These are phyloP conservation scores for Aeminium ludgeri DNA, from an alignment of 495 filamentous ascomycete species.

Conservation along the genomic window DNA sequence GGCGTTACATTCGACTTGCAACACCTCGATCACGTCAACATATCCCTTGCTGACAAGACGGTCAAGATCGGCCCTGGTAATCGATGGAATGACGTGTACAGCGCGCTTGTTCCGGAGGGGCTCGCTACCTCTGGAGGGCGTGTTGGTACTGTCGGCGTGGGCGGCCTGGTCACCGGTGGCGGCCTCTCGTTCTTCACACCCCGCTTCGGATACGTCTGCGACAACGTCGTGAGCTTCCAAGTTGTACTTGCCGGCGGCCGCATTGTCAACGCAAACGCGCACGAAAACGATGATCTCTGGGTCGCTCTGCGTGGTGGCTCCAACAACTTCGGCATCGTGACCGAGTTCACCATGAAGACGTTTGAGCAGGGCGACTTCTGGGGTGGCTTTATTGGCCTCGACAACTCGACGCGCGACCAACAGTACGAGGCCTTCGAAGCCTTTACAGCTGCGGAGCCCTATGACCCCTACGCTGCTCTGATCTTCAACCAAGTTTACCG, in stretches of 20 bases:
- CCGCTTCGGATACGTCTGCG: slow-evolving; percentile 6
- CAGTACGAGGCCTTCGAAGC: slow-evolving; percentile 4
- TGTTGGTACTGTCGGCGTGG: slow-evolving; percentile 16
- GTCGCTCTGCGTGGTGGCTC: slow-evolving; percentile 27
- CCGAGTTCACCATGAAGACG: slow-evolving; percentile 13
- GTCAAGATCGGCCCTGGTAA: slow-evolving; percentile 13
- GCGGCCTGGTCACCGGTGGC: slow-evolving; percentile 18
- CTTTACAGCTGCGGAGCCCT: neutral
- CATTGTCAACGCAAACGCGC: slow-evolving; percentile 17
- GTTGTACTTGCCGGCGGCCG: slow-evolving; percentile 18
- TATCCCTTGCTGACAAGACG: slow-evolving; percentile 25
- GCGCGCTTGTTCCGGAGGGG: slow-evolving; percentile 5
- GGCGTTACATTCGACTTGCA: slow-evolving; percentile 37
- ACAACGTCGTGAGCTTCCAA: slow-evolving; percentile 23
- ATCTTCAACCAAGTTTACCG: neutral
- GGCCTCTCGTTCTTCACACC: slow-evolving; percentile 9
- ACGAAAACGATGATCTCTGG: slow-evolving; percentile 22
- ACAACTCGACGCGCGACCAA: neutral
- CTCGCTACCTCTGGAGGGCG: slow-evolving; percentile 16
- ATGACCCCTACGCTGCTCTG: slow-evolving; percentile 2
- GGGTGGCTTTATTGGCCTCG: slow-evolving; percentile 14
- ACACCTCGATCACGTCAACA: slow-evolving; percentile 27
- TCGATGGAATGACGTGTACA: slow-evolving; percentile 16
- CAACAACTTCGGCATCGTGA: slow-evolving; percentile 30
- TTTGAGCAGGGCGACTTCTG: slow-evolving; percentile 5